A percentile compares a stretch with the other conserved stretches of the same genome.
Evolutionary conservation across 805 yeast species (phyloP).

Genomic region (Saccharomycopsis capsularis): DNA sequence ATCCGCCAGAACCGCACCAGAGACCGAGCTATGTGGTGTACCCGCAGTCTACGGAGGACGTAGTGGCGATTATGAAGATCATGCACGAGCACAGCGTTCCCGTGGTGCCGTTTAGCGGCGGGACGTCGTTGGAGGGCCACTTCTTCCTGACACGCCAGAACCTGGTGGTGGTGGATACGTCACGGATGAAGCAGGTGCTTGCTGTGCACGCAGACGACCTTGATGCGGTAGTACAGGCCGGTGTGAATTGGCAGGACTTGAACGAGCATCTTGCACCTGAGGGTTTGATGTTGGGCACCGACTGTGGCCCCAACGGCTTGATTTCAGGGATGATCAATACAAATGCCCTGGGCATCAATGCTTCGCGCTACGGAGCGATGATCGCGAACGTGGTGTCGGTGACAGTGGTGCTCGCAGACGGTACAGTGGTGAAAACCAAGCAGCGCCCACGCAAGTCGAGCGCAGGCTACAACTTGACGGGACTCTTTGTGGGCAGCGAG

Average conservation of each 20-base stretch:
- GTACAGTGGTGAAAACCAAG: conserved; percentile 65
- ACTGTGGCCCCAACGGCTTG: conserved; percentile 71
- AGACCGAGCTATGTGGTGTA: conserved; percentile 42
- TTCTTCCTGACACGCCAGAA: conserved; percentile 50
- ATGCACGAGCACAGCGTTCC: conserved; percentile 45
- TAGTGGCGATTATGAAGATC: conserved; percentile 41
- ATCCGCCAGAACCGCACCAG: too few species aligned
- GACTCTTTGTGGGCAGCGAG: conserved; percentile 65
- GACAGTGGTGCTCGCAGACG: conserved; percentile 74
- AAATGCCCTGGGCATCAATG: conserved; percentile 74
- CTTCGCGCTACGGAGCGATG: conserved; percentile 73
- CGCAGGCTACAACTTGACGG: conserved; percentile 73
- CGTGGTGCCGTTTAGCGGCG: conserved; percentile 51
- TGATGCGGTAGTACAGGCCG: conserved; percentile 54
- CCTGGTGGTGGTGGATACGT: conserved; percentile 42
- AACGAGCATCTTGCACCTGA: conserved; percentile 31
- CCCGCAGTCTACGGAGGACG: conserved; percentile 46
- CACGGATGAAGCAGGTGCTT: conserved; percentile 41
- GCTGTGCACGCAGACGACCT: conserved; percentile 43
- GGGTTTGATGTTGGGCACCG: conserved; percentile 47
- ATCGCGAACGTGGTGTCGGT: conserved; percentile 59
- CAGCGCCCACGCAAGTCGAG: conserved; percentile 69
- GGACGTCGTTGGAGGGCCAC: conserved; percentile 56
- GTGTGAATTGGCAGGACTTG: conserved; percentile 52
- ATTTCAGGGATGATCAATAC: conserved; percentile 74